A percentile compares a stretch with the other conserved stretches of the same genome.
Evolutionary conservation across 73 alveolate genomes (phyloP).

Genomic region (Paramecium biaurelia): DNA sequence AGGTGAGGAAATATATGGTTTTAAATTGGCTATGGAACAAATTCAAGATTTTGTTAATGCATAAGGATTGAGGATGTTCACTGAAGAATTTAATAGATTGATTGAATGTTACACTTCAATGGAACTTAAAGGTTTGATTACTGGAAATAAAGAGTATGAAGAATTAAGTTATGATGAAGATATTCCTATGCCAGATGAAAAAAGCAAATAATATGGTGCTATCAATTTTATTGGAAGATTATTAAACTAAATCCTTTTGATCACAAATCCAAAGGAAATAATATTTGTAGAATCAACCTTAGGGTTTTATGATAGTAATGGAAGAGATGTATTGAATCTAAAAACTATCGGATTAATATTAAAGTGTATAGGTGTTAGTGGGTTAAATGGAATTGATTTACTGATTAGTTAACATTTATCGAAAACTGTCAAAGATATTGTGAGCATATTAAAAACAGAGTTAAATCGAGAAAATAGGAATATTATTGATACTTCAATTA

Average conservation of each 20-base stretch:
- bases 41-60: conserved; percentile 62
- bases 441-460: conserved; percentile 9
- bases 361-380: conserved; percentile 62
- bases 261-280: conserved; percentile 48
- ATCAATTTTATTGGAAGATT: conserved; percentile 64
- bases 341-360: conserved; percentile 54
- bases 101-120: conserved; percentile 53
- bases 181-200: conserved; percentile 68
- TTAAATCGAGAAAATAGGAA: conserved; percentile 33
- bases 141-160: conserved; percentile 42
- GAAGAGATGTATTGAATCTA: conserved; percentile 51
- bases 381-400: conserved; percentile 60
- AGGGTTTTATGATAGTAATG: conserved; percentile 53
- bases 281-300: conserved; percentile 54
- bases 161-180: conserved; percentile 60
- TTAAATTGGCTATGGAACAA: conserved; percentile 64
- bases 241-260: conserved; percentile 26
- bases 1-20: conserved; percentile 58
- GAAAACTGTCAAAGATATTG: not conserved
- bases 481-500: not conserved
- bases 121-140: conserved; percentile 55
- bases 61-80: conserved; percentile 58
- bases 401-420: not conserved
- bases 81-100: conserved; percentile 64
- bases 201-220: conserved; percentile 40